These are phyloP conservation scores for Triticum monococcum DNA, from an alignment of 176 grass and related monocot species.

Conservation along the genomic window DNA sequence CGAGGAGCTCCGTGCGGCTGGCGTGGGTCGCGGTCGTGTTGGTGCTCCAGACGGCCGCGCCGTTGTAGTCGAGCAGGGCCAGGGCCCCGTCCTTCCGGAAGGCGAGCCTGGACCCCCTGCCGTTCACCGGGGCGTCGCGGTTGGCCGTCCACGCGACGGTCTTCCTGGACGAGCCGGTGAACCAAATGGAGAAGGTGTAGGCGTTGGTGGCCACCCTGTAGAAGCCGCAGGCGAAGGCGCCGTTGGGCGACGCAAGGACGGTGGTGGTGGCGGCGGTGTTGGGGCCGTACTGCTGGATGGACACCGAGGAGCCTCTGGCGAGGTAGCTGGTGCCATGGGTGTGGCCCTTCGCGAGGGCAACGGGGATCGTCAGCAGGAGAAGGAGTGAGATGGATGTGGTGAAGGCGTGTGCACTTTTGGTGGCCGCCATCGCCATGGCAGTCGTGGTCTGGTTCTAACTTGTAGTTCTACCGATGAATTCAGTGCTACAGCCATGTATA, in stretches of 20 bases:
- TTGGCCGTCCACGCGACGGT: constrained; percentile 56
- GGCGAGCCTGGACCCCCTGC: constrained; percentile 33
- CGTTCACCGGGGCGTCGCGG: constrained; percentile 45
- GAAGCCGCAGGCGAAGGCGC: constrained; percentile 51
- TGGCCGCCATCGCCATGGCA: constrained; percentile 4
- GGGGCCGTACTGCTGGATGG: not conserved
- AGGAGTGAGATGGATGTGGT: not conserved
- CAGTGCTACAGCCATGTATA: not conserved
- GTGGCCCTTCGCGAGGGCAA: not conserved
- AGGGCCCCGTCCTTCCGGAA: constrained; percentile 9
- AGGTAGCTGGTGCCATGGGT: constrained; percentile 6
- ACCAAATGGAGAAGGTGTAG: constrained; percentile 63
- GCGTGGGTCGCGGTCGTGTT: not conserved
- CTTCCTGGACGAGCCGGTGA: not conserved
- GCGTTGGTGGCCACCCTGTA: constrained; percentile 49
- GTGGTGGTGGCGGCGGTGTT: not conserved
- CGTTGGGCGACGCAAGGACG: constrained; percentile 38
- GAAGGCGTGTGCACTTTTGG: not conserved
- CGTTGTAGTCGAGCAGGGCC: constrained; percentile 36
- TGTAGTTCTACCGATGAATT: not conserved
- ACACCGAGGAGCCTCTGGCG: constrained; percentile 1
- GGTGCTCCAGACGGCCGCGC: constrained; percentile 30
- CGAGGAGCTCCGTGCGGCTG: not conserved
- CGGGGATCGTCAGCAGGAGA: not conserved
- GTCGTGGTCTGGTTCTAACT: not conserved